phyloP scores from a whole-genome alignment of 202 grass and related monocot species.

The Elaeis oleifera region DNA sequence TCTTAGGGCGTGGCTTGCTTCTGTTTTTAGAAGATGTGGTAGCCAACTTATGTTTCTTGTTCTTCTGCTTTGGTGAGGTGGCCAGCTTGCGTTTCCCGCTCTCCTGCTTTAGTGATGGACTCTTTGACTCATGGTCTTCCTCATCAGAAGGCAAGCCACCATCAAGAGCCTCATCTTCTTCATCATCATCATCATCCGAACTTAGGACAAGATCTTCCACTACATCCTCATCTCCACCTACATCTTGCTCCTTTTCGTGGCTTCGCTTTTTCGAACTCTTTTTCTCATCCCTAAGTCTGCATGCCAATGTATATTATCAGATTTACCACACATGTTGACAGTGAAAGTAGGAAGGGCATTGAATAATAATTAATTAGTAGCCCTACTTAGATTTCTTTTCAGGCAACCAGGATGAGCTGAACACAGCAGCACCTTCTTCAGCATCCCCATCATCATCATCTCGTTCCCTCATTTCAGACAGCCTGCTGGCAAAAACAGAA shows the following conservation, averaged over 20 bases:
- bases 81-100: conserved; percentile 14
- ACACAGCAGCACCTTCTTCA: conserved; percentile 52
- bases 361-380: neutral
- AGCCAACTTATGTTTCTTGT: conserved; percentile 22
- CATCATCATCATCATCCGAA: conserved; percentile 23
- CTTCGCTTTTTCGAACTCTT: conserved; percentile 53
- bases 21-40: conserved; percentile 22
- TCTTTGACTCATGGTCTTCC: conserved; percentile 38
- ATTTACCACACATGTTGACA: neutral
- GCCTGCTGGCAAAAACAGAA: conserved; percentile 42
- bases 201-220: conserved; percentile 65
- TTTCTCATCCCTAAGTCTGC: conserved; percentile 48
- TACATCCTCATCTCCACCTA: conserved; percentile 38
- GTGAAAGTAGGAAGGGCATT: neutral
- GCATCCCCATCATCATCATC: conserved; percentile 38
- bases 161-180: conserved; percentile 11
- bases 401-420: conserved; percentile 56
- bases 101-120: conserved; percentile 30
- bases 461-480: conserved; percentile 46
- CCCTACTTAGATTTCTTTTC: conserved; percentile 78
- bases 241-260: conserved; percentile 22
- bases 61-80: conserved; percentile 22
- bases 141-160: conserved; percentile 27
- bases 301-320: neutral
- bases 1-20: conserved; percentile 30